A percentile compares a stretch with the other conserved stretches of the same genome.
phyloP scores from a whole-genome alignment of 768 basidiomycete species.

The Mycena leptocephala region DNA sequence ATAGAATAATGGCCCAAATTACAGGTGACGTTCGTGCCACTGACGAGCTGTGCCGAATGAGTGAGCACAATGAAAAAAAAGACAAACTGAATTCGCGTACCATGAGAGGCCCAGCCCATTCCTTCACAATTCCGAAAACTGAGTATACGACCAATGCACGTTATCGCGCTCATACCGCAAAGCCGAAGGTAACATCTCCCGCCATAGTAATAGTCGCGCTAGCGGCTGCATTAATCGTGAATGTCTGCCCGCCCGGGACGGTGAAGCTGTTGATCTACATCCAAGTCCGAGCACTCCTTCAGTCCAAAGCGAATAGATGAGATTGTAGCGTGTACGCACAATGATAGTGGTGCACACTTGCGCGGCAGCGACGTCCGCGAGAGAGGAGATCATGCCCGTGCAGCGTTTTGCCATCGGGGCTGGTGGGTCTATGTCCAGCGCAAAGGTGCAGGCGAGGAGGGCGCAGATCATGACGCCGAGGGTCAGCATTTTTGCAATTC shows the following conservation, averaged over 20 bases:
- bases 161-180: constrained; percentile 43
- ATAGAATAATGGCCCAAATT: constrained; percentile 1
- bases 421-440: constrained; percentile 1
- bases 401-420: constrained; percentile 32
- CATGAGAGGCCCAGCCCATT: constrained; percentile 6
- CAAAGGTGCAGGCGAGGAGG: background rate
- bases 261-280: constrained; percentile 59
- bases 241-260: constrained; percentile 59
- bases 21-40: constrained; percentile 32
- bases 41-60: constrained; percentile 12
- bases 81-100: constrained; percentile 44
- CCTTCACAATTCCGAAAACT: background rate
- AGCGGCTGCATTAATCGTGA: constrained; percentile 54
- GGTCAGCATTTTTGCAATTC: constrained; percentile 7
- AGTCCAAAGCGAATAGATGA: constrained; percentile 13
- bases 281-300: background rate
- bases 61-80: constrained; percentile 42
- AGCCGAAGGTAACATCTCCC: constrained; percentile 63
- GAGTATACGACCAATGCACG: constrained; percentile 42
- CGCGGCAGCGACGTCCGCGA: constrained; percentile 46
- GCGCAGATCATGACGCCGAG: constrained; percentile 4
- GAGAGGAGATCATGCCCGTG: constrained; percentile 30
- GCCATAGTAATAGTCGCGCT: constrained; percentile 62
- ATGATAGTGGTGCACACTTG: constrained; percentile 62
- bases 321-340: constrained; percentile 3